Conservation (phyloP, 2,329 filamentous ascomycete genomes). For the Claviceps fusiformis region DNA sequence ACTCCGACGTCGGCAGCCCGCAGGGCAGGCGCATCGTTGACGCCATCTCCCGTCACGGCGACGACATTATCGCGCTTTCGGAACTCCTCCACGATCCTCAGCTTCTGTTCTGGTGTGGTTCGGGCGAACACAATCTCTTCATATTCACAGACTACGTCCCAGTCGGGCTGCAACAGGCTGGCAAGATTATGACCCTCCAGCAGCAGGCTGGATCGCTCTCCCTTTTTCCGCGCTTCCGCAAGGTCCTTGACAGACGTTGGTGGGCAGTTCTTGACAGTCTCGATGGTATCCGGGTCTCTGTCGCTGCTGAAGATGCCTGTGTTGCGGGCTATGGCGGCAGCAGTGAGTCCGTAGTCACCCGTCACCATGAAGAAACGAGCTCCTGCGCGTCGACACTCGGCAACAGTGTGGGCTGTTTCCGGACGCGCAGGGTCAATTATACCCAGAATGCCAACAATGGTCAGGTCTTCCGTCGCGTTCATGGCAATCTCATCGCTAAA, state of each 20-base stretch:
- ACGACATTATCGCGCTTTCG: slow-evolving; percentile 45
- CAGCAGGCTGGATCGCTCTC: slow-evolving; percentile 15
- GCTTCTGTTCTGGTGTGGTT: slow-evolving; percentile 56
- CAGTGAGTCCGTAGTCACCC: slow-evolving; percentile 38
- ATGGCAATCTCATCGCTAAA: slow-evolving; percentile 36
- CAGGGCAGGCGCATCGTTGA: slow-evolving; percentile 53
- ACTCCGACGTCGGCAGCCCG: slow-evolving; percentile 58
- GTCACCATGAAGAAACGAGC: slow-evolving; percentile 36
- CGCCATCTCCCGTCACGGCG: slow-evolving; percentile 63
- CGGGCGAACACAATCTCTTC: slow-evolving; percentile 54
- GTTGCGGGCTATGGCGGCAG: slow-evolving; percentile 51
- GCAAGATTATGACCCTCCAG: slow-evolving; percentile 46
- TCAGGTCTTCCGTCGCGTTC: slow-evolving; percentile 27
- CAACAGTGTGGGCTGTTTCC: slow-evolving; percentile 27
- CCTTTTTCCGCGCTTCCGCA: slow-evolving; percentile 9
- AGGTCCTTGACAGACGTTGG: slow-evolving; percentile 8
- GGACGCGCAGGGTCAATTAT: slow-evolving; percentile 33
- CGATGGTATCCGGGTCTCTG: slow-evolving; percentile 27
- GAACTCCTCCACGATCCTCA: slow-evolving; percentile 57
- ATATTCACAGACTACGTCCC: slow-evolving; percentile 33
- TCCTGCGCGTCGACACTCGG: slow-evolving; percentile 29
- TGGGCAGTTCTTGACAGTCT: slow-evolving; percentile 10
- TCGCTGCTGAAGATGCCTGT: slow-evolving; percentile 47
- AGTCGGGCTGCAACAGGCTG: slow-evolving; percentile 34
- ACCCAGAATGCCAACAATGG: slow-evolving; percentile 37